Base-by-base conservation (phyloP, 2,329 filamentous ascomycete genomes). In the Sporothrix schenckii region DNA sequence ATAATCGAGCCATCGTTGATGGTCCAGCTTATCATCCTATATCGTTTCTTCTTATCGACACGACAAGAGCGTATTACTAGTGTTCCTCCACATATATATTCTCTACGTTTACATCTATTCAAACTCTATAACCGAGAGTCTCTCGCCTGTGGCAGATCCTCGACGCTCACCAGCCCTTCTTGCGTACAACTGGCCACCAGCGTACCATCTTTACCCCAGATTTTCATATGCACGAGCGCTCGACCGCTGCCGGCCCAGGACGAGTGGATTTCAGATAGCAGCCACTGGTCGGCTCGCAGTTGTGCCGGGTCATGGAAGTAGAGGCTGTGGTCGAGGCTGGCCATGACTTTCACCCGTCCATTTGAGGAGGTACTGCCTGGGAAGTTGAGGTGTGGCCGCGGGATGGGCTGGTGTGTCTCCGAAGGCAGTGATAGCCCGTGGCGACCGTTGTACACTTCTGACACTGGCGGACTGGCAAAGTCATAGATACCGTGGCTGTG, bases 391-490 rank as follows among this genome's bases (percentile, higher is more conserved):
- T 41, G 56, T 13, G 56, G 56, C 16, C 56, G 56, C 34, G 56
- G 56, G 16, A 61, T 44, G 0, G 56, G 56, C 34, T 24, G 56
- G 34, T 61, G 56, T 0, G 7, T 24, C 0, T 21, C 4, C 2
- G 34, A 61, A 2, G 10, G 10, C 34, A 61, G 3, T 6, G 56
- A 41, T 39, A 61, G 34, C 10, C 56, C 16, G 3, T 44, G 56
- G 34, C 9, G 4, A 11, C 9, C 34, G 24, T 61, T 39, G 10
- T 61, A 61, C 1, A 61, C 39, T 16, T 61, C 56, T 6, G 56
- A 61, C 34, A 61, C 34, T 7, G 56, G 34, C 3, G 56, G 56
- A 9, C 56, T 61, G 56, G 11, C 56, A 61, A 61, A 61, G 56
- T 61, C 56, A 19, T 24, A 61, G 34, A 61, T 61, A 39, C 34